A percentile compares a stretch with the other conserved stretches of the same genome.
These are phyloP conservation scores for Chaetomiaceae sp. DNA, from an alignment of 2,329 filamentous ascomycete genomes.

Conservation along the genomic window DNA sequence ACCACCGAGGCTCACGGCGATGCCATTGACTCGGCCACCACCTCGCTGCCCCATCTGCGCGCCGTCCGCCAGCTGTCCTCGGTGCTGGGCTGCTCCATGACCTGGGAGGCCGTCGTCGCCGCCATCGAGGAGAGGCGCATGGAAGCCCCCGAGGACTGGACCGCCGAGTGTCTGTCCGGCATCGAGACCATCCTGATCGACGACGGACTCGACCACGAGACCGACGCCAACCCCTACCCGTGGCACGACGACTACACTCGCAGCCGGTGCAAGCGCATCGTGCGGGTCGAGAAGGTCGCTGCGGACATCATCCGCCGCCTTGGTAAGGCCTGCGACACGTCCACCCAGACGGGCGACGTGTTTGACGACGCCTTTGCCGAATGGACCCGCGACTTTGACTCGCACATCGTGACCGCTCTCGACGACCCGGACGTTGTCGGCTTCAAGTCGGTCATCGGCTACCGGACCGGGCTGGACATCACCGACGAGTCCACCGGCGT, in stretches of 20 bases:
- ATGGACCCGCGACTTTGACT: conserved; percentile 48
- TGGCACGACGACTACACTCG: conserved; percentile 64
- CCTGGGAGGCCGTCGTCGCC: conserved; percentile 52
- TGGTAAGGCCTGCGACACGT: conserved; percentile 30
- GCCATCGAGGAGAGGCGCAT: conserved; percentile 39
- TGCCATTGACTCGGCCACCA: conserved; percentile 57
- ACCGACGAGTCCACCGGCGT: conserved; percentile 31
- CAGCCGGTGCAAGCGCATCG: conserved; percentile 64
- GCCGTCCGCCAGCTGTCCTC: conserved; percentile 63
- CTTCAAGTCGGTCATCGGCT: conserved; percentile 82
- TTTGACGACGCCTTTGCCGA: conserved; percentile 37
- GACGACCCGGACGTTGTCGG: conserved; percentile 64
- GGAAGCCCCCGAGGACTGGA: conserved; percentile 51
- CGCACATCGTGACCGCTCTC: conserved; percentile 52
- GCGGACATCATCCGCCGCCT: conserved; percentile 52
- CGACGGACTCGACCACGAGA: conserved; percentile 59
- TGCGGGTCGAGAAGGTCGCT: conserved; percentile 71
- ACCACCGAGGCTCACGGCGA: conserved; percentile 68
- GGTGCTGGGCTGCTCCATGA: conserved; percentile 59
- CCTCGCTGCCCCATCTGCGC: conserved; percentile 64
- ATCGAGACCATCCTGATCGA: conserved; percentile 75
- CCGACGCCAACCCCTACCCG: conserved; percentile 52
- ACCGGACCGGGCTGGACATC: conserved; percentile 67
- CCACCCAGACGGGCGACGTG: conserved; percentile 35
- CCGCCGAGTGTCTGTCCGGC: conserved; percentile 61